phyloP scores from a whole-genome alignment of 768 basidiomycete species.

The Obba rivulosa region DNA sequence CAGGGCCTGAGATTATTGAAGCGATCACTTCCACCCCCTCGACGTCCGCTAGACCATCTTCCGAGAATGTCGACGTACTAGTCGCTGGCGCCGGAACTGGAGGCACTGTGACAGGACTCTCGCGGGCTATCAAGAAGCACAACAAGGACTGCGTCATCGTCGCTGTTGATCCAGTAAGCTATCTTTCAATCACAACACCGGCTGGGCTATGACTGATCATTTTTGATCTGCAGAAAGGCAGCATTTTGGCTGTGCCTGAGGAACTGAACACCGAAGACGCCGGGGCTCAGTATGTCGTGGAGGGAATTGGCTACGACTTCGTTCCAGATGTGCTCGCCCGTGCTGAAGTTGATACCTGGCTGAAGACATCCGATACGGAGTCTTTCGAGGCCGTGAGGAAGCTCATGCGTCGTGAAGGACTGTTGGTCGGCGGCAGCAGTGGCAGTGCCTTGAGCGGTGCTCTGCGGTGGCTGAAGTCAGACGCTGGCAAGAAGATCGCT shows the following conservation, averaged over 20 bases:
- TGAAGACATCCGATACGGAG: conserved; percentile 81
- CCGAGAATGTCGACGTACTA: conserved; percentile 73
- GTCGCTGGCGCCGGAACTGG: conserved; percentile 91
- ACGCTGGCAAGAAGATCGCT: conserved; percentile 58
- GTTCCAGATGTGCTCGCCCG: conserved; percentile 83
- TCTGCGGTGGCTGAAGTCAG: conserved; percentile 63
- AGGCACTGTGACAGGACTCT: conserved; percentile 88
- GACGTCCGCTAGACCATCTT: conserved; percentile 51
- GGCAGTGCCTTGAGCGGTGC: conserved; percentile 82
- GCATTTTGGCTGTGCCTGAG: conserved; percentile 75
- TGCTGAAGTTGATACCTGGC: conserved; percentile 65
- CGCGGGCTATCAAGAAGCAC: conserved; percentile 72
- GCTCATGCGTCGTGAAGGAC: conserved; percentile 80
- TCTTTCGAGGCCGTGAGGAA: conserved; percentile 70
- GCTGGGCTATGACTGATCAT: conserved; percentile 7
- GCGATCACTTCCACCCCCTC: conserved; percentile 66
- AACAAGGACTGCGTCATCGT: conserved; percentile 71
- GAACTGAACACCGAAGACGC: conserved; percentile 49
- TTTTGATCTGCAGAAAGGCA: conserved; percentile 61
- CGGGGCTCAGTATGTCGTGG: conserved; percentile 66
- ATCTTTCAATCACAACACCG: no score
- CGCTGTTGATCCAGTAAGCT: conserved; percentile 84
- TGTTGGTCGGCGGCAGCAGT: conserved; percentile 91
- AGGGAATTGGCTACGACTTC: conserved; percentile 98
- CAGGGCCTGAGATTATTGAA: conserved; percentile 88